Conservation (phyloP, 345 rosid species). For the Corchorus capsularis region DNA sequence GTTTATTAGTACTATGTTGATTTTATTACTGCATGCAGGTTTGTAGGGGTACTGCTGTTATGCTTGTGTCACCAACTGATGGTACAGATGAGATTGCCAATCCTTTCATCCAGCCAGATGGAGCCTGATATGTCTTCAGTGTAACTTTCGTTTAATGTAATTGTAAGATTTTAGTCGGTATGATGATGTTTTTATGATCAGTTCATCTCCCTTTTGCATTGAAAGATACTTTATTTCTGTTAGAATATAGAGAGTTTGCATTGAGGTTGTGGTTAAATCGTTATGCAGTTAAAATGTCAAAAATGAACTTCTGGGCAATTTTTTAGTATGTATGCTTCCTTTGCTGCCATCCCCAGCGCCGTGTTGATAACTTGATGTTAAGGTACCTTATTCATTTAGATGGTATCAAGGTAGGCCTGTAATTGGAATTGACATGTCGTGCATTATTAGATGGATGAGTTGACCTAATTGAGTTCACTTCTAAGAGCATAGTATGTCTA, state of each 20-base stretch:
- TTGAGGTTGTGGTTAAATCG: not conserved
- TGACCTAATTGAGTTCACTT: too few relatives aligned
- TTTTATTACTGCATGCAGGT: slow-evolving; percentile 51
- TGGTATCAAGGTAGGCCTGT: too few relatives aligned
- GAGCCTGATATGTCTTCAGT: slow-evolving; percentile 45
- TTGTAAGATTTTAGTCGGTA: not conserved
- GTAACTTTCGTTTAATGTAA: not conserved
- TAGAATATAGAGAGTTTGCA: not conserved
- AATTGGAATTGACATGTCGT: too few relatives aligned
- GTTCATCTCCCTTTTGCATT: not conserved
- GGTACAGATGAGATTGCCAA: slow-evolving; percentile 98
- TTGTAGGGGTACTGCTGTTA: slow-evolving; percentile 97
- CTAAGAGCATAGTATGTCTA: too few relatives aligned
- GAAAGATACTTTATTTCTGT: not conserved
- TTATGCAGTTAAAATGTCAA: not conserved
- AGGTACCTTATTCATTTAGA: too few relatives aligned
- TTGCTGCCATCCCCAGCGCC: too few relatives aligned
- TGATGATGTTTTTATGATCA: not conserved
- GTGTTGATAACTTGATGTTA: too few relatives aligned
- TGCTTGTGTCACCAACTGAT: slow-evolving; percentile 98
- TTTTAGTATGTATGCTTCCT: not conserved
- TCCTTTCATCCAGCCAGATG: slow-evolving; percentile 88
- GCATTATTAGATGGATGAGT: too few relatives aligned
- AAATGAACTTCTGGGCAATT: not conserved
- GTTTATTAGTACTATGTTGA: too few relatives aligned